Evolutionary conservation across 23 red algal species (phyloP).

Genomic region (Gracilaria domingensis): DNA sequence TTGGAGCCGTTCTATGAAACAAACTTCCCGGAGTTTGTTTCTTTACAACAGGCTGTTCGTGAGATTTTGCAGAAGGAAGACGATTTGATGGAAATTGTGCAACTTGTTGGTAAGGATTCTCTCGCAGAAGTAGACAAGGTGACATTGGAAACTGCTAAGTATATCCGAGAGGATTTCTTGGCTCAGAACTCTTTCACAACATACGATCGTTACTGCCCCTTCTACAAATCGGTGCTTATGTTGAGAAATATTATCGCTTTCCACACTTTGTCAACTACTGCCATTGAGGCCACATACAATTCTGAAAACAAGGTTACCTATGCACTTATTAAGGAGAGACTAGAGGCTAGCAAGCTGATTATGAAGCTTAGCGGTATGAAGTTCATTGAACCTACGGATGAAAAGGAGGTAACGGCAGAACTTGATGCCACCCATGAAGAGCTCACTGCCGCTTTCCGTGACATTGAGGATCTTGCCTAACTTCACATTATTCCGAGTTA

Average conservation of each 20-base stretch:
- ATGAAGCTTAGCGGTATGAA: conserved; percentile 91
- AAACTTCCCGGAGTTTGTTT: conserved; percentile 87
- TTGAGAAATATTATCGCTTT: conserved; percentile 95
- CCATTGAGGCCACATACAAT: conserved; percentile 67
- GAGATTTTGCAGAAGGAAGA: conserved; percentile 97
- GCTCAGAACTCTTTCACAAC: conserved; percentile 97
- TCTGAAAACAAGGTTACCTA: conserved; percentile 81
- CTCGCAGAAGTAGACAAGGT: conserved; percentile 97
- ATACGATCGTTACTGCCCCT: conserved; percentile 97
- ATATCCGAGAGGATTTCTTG: conserved; percentile 98
- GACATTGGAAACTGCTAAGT: conserved; percentile 92
- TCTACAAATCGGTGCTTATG: conserved; percentile 96
- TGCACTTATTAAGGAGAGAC: conserved; percentile 83
- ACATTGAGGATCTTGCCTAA: conserved; percentile 90
- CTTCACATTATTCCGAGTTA: conserved; percentile 13
- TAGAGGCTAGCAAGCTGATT: conserved; percentile 64
- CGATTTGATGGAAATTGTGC: conserved; percentile 99
- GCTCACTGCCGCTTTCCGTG: conserved; percentile 84
- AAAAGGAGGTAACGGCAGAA: conserved; percentile 75
- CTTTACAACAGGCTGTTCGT: conserved; percentile 83
- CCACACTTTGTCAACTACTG: conserved; percentile 81
- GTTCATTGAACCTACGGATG: conserved; percentile 91
- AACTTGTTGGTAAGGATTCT: conserved; percentile 96
- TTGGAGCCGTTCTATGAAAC: conserved; percentile 92
- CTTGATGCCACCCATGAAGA: conserved; percentile 67